Percentiles rank a stretch among this genome's conserved stretches.
phyloP scores from a whole-genome alignment of 345 rosid genomes.

The Clausena lansium region DNA sequence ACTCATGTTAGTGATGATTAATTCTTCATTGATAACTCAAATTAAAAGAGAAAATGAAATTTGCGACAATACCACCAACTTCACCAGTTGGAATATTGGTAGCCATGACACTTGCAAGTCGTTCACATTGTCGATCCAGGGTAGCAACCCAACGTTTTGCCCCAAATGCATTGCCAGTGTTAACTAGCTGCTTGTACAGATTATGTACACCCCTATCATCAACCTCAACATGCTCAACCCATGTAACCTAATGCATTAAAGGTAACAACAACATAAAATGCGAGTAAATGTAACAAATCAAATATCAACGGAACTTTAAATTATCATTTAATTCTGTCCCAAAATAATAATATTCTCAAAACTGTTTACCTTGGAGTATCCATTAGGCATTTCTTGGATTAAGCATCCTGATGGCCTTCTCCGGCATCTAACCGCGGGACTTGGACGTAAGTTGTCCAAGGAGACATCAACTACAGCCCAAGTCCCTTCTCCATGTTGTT shows the following conservation, averaged over 20 bases:
- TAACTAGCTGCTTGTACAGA: constrained; percentile 59
- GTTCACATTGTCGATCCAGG: constrained; percentile 75
- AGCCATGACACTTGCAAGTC: constrained; percentile 71
- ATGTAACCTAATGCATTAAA: constrained; percentile 53
- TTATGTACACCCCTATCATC: constrained; percentile 66
- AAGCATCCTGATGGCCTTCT: constrained; percentile 90
- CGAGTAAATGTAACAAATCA: not conserved
- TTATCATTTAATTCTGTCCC: not conserved
- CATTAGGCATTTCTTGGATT: constrained; percentile 75
- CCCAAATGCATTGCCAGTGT: constrained; percentile 73
- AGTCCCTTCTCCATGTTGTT: constrained; percentile 64
- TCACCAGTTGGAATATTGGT: constrained; percentile 53
- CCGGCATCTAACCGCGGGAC: constrained; percentile 46
- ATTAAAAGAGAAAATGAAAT: not conserved
- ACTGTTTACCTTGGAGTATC: constrained; percentile 64
- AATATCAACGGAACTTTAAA: not conserved
- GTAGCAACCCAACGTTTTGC: constrained; percentile 91
- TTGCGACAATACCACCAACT: constrained; percentile 38
- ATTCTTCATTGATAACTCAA: not conserved
- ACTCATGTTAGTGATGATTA: not conserved
- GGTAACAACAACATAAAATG: not conserved
- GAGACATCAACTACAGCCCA: constrained; percentile 99
- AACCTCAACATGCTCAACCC: constrained; percentile 94
- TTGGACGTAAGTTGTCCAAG: constrained; percentile 63
- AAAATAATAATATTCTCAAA: not conserved